These are phyloP conservation scores for Adansonia rubrostipa DNA, from an alignment of 441 rosid genomes.

Conservation along the genomic window DNA sequence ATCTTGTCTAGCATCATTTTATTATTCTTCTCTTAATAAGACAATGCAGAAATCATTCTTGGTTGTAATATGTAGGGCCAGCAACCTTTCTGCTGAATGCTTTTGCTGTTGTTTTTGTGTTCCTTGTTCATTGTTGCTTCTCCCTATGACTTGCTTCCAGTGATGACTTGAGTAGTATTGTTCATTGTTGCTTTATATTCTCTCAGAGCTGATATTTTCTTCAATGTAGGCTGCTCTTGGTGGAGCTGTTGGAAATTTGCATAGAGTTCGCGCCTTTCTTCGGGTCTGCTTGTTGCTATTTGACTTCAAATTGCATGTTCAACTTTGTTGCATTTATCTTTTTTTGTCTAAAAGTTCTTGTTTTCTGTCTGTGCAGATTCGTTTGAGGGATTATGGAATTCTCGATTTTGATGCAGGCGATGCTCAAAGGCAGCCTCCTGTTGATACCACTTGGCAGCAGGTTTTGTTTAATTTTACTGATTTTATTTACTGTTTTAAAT, in stretches of 20 bases:
- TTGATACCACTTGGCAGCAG: constrained; percentile 99
- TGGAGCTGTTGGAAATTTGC: constrained; percentile 94
- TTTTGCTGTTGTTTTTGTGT: constrained; percentile 1
- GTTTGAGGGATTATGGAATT: constrained; percentile 89
- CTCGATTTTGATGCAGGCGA: constrained; percentile 91
- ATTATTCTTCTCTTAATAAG: neutral
- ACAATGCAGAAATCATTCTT: constrained; percentile 8
- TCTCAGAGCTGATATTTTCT: constrained; percentile 21
- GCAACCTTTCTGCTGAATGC: neutral
- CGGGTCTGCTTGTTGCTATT: constrained; percentile 62
- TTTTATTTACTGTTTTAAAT: constrained; percentile 4
- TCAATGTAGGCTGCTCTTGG: constrained; percentile 87
- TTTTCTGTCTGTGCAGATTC: constrained; percentile 57
- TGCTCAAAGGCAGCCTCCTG: constrained; percentile 91
- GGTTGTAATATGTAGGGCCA: neutral
- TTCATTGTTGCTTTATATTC: neutral
- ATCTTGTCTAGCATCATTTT: constrained; percentile 14
- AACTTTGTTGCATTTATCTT: constrained; percentile 2
- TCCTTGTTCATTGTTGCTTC: constrained; percentile 7
- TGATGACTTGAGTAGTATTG: neutral
- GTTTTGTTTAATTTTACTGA: constrained; percentile 45
- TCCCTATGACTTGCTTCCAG: neutral
- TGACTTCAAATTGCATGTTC: constrained; percentile 26
- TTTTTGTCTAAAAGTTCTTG: constrained; percentile 25
- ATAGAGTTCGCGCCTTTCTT: constrained; percentile 87